Base-by-base conservation (phyloP, 2,329 filamentous ascomycete genomes). In the Phyllachora maydis region DNA sequence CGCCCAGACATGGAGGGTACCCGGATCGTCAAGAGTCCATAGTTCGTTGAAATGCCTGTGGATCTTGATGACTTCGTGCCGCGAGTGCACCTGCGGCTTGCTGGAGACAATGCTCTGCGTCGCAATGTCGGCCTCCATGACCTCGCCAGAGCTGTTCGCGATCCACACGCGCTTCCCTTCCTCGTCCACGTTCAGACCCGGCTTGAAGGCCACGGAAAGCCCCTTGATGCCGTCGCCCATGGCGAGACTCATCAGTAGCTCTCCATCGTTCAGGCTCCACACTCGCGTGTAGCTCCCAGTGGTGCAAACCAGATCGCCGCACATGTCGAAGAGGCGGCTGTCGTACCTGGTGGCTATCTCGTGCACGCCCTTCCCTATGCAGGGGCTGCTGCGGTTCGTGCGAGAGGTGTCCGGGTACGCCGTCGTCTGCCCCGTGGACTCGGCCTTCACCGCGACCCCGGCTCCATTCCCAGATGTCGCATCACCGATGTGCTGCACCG, bases 11-110 rank as follows among this genome's bases (percentile, higher is more conserved):
- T 81, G 70, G 9, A 98, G 52, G 21, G 75, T 77, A 8, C 88
- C 88, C 22, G 75, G 69, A 32, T 93, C 83, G 41, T 95, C 88
- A 22, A 98, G 46, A 0, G 83, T 83, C 88, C 88, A 98, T 43
- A 98, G 65, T 38, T 93, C 78, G 34, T 81, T 79, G 31, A 68
- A 73, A 43, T 90, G 75, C 18, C 88, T 69, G 40, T 79, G 75
- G 19, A 98, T 91, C 36, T 71, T 79, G 32, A 78, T 65, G 23
- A 98, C 64, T 35, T 91, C 78, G 30, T 69, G 62, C 19, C 78
- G 68, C 6, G 70, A 67, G 37, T 95, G 88, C 3, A 77, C 76
- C 23, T 59, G 68, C 3, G 63, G 50, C 36, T 75, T 78, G 11
- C 62, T 74, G 14, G 62, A 56, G 9, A 78, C 56, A 21, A 92